A percentile compares a stretch with the other conserved stretches of the same genome.
Evolutionary conservation across 2,329 filamentous ascomycete genomes (phyloP).

Genomic region (Aspergillus sergii): DNA sequence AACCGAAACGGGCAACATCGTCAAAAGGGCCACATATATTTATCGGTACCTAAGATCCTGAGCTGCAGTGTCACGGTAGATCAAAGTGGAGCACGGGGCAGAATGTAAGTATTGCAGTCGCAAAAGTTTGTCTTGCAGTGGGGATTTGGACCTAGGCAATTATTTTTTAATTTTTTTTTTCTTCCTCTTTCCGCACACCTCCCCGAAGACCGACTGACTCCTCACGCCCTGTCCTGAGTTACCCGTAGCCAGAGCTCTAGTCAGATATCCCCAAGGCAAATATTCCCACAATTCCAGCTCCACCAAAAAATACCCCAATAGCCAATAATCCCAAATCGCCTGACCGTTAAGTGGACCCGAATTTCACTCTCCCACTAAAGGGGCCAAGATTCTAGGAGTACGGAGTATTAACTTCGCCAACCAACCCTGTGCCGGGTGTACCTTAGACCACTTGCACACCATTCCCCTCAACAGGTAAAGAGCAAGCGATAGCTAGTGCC

Average conservation of each 20-base stretch:
- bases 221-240: background rate
- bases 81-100: conserved; percentile 12
- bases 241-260: background rate
- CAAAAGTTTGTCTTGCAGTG: conserved; percentile 6
- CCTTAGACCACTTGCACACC: background rate
- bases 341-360: conserved; percentile 8
- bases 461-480: background rate
- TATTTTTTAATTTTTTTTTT: background rate
- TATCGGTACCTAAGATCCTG: conserved; percentile 10
- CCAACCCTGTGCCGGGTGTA: background rate
- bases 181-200: background rate
- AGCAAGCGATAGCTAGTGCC: background rate
- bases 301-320: background rate
- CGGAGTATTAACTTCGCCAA: background rate
- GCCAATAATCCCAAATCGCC: background rate
- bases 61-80: conserved; percentile 11
- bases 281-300: background rate
- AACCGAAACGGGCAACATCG: conserved; percentile 1
- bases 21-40: conserved; percentile 6
- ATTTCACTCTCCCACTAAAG: background rate
- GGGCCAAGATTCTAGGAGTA: conserved; percentile 4
- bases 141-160: background rate
- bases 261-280: background rate
- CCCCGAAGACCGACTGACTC: background rate
- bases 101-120: conserved; percentile 10